Evolutionary conservation across 306 rosid species (phyloP).

Genomic region (Quillaja saponaria): DNA sequence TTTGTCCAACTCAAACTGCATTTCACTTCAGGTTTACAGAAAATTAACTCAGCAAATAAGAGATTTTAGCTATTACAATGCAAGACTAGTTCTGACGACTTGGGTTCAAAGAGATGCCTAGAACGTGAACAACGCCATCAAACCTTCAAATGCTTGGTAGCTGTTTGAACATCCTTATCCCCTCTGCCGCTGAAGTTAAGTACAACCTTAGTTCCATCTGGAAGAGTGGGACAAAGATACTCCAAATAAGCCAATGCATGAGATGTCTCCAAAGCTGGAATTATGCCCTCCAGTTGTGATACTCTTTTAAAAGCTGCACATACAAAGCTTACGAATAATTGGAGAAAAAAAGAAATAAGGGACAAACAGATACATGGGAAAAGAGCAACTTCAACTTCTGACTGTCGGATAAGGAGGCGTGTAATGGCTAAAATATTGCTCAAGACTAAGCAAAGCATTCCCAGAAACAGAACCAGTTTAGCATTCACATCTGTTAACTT

Average conservation of each 20-base stretch:
- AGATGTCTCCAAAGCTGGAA: constrained; percentile 95
- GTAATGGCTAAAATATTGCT: background rate
- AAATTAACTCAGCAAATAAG: no score
- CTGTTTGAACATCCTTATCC: constrained; percentile 95
- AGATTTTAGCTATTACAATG: no score
- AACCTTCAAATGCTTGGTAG: constrained; percentile 74
- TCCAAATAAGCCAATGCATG: constrained; percentile 92
- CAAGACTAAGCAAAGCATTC: background rate
- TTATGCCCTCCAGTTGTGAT: constrained; percentile 87
- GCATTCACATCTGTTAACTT: no score
- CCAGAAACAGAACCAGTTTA: no score
- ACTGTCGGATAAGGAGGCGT: background rate
- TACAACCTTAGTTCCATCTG: constrained; percentile 72
- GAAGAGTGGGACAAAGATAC: constrained; percentile 78
- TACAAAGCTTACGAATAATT: background rate
- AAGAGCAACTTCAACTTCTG: constrained; percentile 17
- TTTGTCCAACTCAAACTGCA: no score
- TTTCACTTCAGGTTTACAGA: no score
- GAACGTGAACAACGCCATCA: constrained; percentile 25
- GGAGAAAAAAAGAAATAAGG: constrained; percentile 2
- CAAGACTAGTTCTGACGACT: no score
- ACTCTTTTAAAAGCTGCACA: constrained; percentile 78
- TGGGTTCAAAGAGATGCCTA: background rate
- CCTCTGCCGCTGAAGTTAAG: constrained; percentile 94
- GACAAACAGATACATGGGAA: no score